Percentiles rank a stretch among this genome's conserved stretches.
These are phyloP conservation scores for Mentha longifolia DNA, from an alignment of 257 asterid genomes.

Conservation along the genomic window DNA sequence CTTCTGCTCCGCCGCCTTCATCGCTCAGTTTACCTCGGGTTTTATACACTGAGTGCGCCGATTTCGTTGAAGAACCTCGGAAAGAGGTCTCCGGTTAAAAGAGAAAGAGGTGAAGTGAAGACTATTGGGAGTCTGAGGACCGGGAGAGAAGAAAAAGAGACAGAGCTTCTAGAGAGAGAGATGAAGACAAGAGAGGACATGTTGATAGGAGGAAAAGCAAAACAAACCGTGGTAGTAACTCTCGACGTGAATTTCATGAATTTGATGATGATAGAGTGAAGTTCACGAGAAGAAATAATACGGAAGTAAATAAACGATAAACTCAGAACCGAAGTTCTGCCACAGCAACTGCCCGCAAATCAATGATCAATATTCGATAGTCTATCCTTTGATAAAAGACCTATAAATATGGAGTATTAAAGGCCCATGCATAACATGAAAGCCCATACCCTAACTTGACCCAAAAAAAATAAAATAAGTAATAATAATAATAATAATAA, in stretches of 20 bases:
- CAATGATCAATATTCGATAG: no score
- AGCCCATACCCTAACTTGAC: no score
- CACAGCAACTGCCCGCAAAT: no score
- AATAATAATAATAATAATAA: no score
- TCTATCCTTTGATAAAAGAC: no score
- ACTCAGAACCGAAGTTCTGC: no score
- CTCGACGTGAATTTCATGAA: conserved; percentile 41
- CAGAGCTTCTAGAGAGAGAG: conserved; percentile 33
- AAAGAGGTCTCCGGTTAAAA: conserved; percentile 29
- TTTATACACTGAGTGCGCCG: conserved; percentile 54
- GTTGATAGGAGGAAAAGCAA: conserved; percentile 35
- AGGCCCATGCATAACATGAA: no score
- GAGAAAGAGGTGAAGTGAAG: conserved; percentile 54
- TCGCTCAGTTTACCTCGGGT: conserved; percentile 52
- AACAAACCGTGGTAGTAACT: conserved; percentile 34
- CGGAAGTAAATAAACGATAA: no score
- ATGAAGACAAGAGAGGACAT: conserved; percentile 32
- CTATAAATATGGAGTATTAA: no score
- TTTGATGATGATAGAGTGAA: no score
- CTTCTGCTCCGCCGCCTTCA: conserved; percentile 46
- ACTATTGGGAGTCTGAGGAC: conserved; percentile 39
- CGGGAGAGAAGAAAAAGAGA: conserved; percentile 43
- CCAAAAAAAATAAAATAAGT: no score
- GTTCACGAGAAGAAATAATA: no score
- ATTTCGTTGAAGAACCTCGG: conserved; percentile 26